Evolutionary conservation across 2,329 filamentous ascomycete species (phyloP).

Genomic region (Aureobasidium mangrovei): DNA sequence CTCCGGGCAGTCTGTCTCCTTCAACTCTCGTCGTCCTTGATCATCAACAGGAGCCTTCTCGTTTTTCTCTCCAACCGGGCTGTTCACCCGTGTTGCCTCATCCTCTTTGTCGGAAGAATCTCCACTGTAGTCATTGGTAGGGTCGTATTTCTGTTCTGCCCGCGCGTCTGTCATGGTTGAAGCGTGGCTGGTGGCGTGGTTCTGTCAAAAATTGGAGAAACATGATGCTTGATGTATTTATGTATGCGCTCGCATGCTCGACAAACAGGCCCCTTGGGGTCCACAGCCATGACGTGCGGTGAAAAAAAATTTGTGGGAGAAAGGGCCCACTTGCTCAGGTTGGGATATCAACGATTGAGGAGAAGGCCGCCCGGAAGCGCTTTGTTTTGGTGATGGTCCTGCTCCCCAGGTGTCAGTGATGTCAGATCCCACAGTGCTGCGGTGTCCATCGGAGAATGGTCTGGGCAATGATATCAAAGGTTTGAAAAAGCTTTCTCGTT

Average conservation of each 20-base stretch:
- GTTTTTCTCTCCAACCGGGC: slow-evolving; percentile 13
- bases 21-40: slow-evolving; percentile 18
- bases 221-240: slow-evolving; percentile 6
- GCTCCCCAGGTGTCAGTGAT: slow-evolving; percentile 1
- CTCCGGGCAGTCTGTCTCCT: slow-evolving; percentile 20
- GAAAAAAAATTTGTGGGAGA: slow-evolving; percentile 4
- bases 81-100: slow-evolving; percentile 7
- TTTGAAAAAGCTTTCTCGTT: slow-evolving; percentile 2
- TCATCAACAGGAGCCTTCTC: slow-evolving; percentile 7
- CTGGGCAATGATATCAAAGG: slow-evolving; percentile 6
- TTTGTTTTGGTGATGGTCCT: background rate
- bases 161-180: slow-evolving; percentile 12
- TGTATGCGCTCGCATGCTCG: background rate
- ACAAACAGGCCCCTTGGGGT: slow-evolving; percentile 2
- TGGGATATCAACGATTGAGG: slow-evolving; percentile 12
- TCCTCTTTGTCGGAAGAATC: slow-evolving; percentile 10
- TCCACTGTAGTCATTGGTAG: background rate
- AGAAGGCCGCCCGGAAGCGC: slow-evolving; percentile 3
- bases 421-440: background rate
- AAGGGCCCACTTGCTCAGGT: slow-evolving; percentile 5
- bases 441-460: background rate
- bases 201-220: background rate
- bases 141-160: background rate
- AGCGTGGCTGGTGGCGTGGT: background rate
- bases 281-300: slow-evolving; percentile 10